Evolutionary conservation across 352 stramenopile genomes (phyloP), one percentile per base, ranked within the genome.

Genomic region (Thraustochytrium sp.): DNA sequence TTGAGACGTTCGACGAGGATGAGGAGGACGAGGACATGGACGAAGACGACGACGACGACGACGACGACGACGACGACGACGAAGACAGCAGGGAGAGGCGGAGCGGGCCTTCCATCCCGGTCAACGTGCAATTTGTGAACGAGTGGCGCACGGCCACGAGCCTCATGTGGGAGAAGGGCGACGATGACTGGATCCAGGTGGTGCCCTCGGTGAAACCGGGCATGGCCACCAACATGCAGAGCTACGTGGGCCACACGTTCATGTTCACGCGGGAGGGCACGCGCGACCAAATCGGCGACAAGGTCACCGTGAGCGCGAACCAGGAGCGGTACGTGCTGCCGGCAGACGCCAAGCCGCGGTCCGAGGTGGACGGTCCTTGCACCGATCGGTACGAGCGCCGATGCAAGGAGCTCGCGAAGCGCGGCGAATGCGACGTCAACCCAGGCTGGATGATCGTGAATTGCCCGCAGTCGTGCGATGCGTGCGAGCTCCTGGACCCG

Each of bases 391-490:
- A 88, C 65, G 36, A 40, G 26, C 86, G 88, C 5, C 49, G 9
- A n/a, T 91, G 88, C 77, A 49, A 80, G 16, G 36, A 80, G 2
- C 64, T 86, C 56, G 88, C 89, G 29, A 40, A 56, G 31, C 34
- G 61, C 46, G 88, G 87, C 31, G 86, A 83, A 21, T 92, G 89
- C 76, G 23, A 51, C 34, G 44, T 61, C 2, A 84, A 82, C 63
- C 89, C 89, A 0, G 89, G 89, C 48, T 92, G 89, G 89, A 92
- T 92, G 89, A 91, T 91, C 63, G 87, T 92, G 2, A 88, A 91
- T 82, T 92, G 89, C 76, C 90, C 87, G 37, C 51, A 86, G 54
- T 89, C 85, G 31, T 92, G 89, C 61, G 85, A 91, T 64, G 80
- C 88, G 37, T 88, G 78, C 31, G 55, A 88, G 46, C 73, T 92